Conservation (phyloP, 345 rosid species). For the Cardamine resedifolia region DNA sequence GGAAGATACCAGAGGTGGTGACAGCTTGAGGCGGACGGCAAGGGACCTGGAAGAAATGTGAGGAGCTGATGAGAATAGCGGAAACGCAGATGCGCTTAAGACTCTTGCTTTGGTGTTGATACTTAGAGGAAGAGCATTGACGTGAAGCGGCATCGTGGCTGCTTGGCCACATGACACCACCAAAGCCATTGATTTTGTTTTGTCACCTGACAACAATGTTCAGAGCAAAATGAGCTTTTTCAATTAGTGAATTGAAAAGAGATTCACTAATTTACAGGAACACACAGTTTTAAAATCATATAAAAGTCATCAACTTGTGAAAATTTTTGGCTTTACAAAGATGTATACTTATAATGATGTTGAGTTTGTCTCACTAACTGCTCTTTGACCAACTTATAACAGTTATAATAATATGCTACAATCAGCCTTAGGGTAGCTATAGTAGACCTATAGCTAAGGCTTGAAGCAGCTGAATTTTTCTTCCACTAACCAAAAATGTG, state of each 20-base stretch:
- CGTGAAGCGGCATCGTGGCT: slow-evolving; percentile 20
- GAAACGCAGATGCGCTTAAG: slow-evolving; percentile 5
- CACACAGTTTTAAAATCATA: not conserved
- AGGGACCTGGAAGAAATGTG: slow-evolving; percentile 19
- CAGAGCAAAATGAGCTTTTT: not conserved
- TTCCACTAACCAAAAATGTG: no score
- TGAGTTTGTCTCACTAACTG: not conserved
- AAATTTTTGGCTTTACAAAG: not conserved
- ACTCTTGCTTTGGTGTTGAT: slow-evolving; percentile 31
- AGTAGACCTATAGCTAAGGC: not conserved
- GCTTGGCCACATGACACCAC: slow-evolving; percentile 31
- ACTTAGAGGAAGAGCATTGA: slow-evolving; percentile 32
- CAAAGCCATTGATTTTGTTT: slow-evolving; percentile 19
- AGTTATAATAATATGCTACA: not conserved
- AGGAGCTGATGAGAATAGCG: slow-evolving; percentile 31
- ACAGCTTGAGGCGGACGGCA: slow-evolving; percentile 37
- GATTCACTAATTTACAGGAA: not conserved
- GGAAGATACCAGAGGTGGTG: slow-evolving; percentile 45
- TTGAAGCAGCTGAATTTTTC: no score
- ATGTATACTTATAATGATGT: not conserved
- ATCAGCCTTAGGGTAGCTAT: not conserved
- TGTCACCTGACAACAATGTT: slow-evolving; percentile 6
- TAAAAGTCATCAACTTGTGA: not conserved
- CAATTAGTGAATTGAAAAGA: slow-evolving; percentile 3
- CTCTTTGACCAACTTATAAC: not conserved